phyloP scores from a whole-genome alignment of 257 asterid genomes.

The Pogostemon cablin region DNA sequence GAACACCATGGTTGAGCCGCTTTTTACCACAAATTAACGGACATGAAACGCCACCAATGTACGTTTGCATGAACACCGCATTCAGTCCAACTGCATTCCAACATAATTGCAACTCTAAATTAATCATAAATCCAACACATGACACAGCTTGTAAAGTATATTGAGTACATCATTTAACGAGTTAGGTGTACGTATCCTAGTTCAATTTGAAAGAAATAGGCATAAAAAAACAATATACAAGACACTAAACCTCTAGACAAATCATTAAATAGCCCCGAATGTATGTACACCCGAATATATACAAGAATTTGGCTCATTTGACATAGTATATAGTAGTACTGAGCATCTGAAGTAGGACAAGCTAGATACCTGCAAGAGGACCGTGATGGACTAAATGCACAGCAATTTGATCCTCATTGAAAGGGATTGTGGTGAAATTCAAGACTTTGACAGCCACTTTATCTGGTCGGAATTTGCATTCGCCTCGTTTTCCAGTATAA shows the following conservation, averaged over 20 bases:
- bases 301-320: too few species aligned
- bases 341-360: neutral
- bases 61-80: conserved; percentile 87
- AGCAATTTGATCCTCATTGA: conserved; percentile 69
- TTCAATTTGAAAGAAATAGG: too few species aligned
- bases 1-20: conserved; percentile 69
- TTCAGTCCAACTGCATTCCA: conserved; percentile 66
- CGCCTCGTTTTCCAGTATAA: conserved; percentile 62
- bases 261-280: too few species aligned
- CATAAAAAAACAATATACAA: too few species aligned
- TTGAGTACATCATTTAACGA: too few species aligned
- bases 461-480: conserved; percentile 59
- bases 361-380: conserved; percentile 68
- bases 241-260: too few species aligned
- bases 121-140: too few species aligned
- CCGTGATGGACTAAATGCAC: conserved; percentile 69
- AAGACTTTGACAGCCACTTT: conserved; percentile 55
- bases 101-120: too few species aligned
- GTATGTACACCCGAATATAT: too few species aligned
- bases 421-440: conserved; percentile 59
- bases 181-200: too few species aligned
- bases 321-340: neutral
- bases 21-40: conserved; percentile 73
- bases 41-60: conserved; percentile 83
- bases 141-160: too few species aligned